These are phyloP conservation scores for Pseudozyma pruni DNA, from an alignment of 1,284 basidiomycete genomes.

Conservation along the genomic window DNA sequence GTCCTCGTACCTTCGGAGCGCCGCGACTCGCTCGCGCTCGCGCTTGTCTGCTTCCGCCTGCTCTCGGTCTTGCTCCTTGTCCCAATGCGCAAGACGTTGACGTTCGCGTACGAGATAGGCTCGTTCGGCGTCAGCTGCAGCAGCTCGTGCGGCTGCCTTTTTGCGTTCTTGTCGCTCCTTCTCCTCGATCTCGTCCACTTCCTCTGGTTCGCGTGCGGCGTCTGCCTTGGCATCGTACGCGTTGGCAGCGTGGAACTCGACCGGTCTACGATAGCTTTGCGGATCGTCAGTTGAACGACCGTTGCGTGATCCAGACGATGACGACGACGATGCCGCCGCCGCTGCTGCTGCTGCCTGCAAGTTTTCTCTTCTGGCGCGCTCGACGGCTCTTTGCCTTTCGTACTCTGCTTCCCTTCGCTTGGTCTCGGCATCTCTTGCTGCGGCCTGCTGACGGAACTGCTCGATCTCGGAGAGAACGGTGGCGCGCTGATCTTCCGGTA, in stretches of 20 bases:
- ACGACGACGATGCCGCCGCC: constrained; percentile 1
- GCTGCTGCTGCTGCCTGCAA: constrained; percentile 16
- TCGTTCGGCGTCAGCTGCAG: constrained; percentile 47
- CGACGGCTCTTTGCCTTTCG: constrained; percentile 52
- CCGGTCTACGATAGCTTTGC: constrained; percentile 48
- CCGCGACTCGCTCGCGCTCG: constrained; percentile 21
- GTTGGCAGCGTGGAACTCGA: constrained; percentile 45
- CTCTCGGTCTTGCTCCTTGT: constrained; percentile 41
- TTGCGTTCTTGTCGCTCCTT: constrained; percentile 32
- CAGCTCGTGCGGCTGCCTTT: constrained; percentile 37
- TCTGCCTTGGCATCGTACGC: constrained; percentile 20
- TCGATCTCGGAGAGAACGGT: constrained; percentile 94
- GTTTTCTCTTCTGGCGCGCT: constrained; percentile 32
- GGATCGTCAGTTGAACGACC: constrained; percentile 29
- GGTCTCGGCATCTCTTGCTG: constrained; percentile 62
- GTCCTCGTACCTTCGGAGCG: constrained; percentile 31
- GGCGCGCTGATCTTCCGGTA: constrained; percentile 93
- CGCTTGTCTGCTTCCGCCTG: constrained; percentile 27
- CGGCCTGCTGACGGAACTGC: constrained; percentile 72
- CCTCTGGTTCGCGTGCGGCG: constrained; percentile 47
- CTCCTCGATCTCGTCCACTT: constrained; percentile 45
- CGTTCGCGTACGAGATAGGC: constrained; percentile 44
- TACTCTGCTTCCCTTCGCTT: constrained; percentile 57
- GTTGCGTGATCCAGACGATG: constrained; percentile 14
- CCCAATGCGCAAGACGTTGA: constrained; percentile 56